phyloP scores from a whole-genome alignment of 139 green algal species.

The Closterium sp. region DNA sequence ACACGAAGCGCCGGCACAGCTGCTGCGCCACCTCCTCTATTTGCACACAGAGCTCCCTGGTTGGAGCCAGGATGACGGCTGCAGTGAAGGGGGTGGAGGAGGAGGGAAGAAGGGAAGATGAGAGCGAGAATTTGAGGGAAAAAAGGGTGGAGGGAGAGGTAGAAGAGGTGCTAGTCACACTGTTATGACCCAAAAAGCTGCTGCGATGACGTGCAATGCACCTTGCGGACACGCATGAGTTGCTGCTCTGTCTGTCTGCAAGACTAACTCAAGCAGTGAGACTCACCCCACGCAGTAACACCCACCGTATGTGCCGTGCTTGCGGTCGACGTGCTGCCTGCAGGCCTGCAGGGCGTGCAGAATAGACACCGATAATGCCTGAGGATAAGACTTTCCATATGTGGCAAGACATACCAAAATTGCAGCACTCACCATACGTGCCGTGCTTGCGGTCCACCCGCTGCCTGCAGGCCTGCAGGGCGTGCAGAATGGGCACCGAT shows the following conservation, averaged over 20 bases:
- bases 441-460: conserved; percentile 23
- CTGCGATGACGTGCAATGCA: too few relatives aligned
- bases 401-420: background rate
- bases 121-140: too few relatives aligned
- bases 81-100: background rate
- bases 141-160: background rate
- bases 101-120: background rate
- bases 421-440: conserved; percentile 37
- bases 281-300: background rate
- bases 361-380: conserved; percentile 56
- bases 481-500: background rate
- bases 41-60: conserved; percentile 85
- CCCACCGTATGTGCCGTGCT: conserved; percentile 49
- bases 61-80: conserved; percentile 79
- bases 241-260: too few relatives aligned
- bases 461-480: conserved; percentile 57
- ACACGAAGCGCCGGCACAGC: conserved; percentile 49
- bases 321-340: background rate
- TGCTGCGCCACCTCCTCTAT: conserved; percentile 54
- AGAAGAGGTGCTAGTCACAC: too few relatives aligned
- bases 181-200: background rate
- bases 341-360: conserved; percentile 70
- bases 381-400: too few relatives aligned
- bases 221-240: too few relatives aligned
- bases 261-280: too few relatives aligned